These are phyloP conservation scores for Monosporascus ibericus DNA, from an alignment of 2,329 filamentous ascomycete species.

Conservation along the genomic window DNA sequence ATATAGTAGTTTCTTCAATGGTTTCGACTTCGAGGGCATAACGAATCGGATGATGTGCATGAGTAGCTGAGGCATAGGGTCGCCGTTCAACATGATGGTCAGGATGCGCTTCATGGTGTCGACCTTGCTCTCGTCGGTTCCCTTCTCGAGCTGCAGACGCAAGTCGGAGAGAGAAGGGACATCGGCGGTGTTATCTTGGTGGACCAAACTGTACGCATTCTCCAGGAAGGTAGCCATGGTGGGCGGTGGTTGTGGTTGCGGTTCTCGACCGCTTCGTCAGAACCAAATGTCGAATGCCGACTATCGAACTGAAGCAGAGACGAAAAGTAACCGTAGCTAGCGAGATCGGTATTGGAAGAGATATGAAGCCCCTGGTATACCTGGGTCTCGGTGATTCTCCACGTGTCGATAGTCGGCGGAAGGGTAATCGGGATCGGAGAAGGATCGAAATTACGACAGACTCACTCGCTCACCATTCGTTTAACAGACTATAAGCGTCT, in stretches of 20 bases:
- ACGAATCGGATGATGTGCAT: constrained; percentile 99
- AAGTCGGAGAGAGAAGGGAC: constrained; percentile 86
- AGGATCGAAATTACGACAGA: too few relatives aligned
- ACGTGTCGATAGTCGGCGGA: too few relatives aligned
- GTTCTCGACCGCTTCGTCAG: constrained; percentile 21
- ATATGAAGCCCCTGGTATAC: too few relatives aligned
- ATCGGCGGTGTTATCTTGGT: constrained; percentile 94
- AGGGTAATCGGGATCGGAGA: too few relatives aligned
- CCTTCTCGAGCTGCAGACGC: constrained; percentile 89
- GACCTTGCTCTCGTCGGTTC: constrained; percentile 84
- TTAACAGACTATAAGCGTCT: constrained; percentile 13
- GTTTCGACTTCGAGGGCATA: constrained; percentile 96
- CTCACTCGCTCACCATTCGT: background rate
- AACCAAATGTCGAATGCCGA: background rate
- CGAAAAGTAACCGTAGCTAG: too few relatives aligned
- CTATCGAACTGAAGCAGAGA: too few relatives aligned
- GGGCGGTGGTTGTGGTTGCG: constrained; percentile 17
- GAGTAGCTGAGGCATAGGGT: constrained; percentile 87
- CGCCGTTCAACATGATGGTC: constrained; percentile 96
- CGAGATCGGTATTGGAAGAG: too few relatives aligned
- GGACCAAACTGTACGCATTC: constrained; percentile 91
- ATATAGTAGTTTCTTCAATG: constrained; percentile 95
- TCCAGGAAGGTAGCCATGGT: constrained; percentile 94
- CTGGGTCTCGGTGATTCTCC: too few relatives aligned
- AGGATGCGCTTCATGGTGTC: constrained; percentile 96